A percentile compares a stretch with the other conserved stretches of the same genome.
These are phyloP conservation scores for Cladosporium sp. DNA, from an alignment of 2,329 filamentous ascomycete genomes.

Conservation along the genomic window DNA sequence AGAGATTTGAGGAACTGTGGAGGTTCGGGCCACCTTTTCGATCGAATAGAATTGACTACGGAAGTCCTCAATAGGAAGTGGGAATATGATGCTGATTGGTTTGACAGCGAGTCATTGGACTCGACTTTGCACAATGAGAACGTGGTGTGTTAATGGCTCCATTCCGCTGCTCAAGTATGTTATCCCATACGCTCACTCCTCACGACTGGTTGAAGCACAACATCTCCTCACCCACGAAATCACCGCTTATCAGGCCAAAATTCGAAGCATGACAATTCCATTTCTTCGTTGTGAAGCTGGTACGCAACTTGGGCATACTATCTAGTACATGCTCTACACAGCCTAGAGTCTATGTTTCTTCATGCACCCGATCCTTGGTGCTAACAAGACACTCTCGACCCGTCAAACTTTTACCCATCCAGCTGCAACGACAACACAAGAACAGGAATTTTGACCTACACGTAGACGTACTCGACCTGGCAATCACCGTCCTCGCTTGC, in stretches of 20 bases:
- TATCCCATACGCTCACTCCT: neutral
- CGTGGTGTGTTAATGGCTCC: neutral
- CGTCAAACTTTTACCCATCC: neutral
- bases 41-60: too few species aligned
- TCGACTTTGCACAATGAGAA: too few species aligned
- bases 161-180: neutral
- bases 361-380: neutral
- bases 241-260: neutral
- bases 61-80: too few species aligned
- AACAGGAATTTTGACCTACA: neutral
- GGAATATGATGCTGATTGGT: too few species aligned
- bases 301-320: neutral
- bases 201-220: neutral
- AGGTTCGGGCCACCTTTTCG: too few species aligned
- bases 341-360: neutral
- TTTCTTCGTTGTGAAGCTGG: neutral
- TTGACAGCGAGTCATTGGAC: too few species aligned
- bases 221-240: neutral
- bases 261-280: neutral
- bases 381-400: neutral
- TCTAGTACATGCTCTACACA: neutral
- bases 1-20: too few species aligned
- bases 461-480: neutral
- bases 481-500: neutral
- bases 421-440: neutral